Base-by-base conservation (phyloP, 2,329 filamentous ascomycete genomes). In the Penicillium sp. region DNA sequence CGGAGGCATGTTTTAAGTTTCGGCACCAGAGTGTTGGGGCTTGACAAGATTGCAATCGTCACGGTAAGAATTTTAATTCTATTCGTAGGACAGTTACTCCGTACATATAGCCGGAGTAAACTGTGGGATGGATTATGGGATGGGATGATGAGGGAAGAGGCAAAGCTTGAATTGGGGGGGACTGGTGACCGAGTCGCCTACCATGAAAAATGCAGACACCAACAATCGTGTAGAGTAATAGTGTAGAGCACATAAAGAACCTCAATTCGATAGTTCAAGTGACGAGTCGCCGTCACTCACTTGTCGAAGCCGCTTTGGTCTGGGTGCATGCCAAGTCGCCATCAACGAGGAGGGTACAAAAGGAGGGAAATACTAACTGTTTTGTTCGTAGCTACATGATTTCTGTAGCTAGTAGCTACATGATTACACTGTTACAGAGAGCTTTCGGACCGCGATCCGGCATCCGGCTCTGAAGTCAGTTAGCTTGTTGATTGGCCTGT, bases 1-100 rank as follows among this genome's bases (percentile, higher is more conserved):
- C 57, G 51, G 59, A 51, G 43, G 25, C 34, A 45, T 20, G 47
- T 53, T 58, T 58, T 34, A 49, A 28, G 57, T 57, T 52, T 34
- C 17, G 11, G 54, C 43, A 39, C 34, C 49, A 45, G 38, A 15
- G 39, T 41, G 41, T 43, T 28, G 38, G 52, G 52, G 52, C 52
- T 45, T 34, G 41, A 22, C 47, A 35, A 49, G 31, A 49, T 49
- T 49, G 47, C 31, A 49, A 49, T 49, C 47, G 31, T 10, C 47
- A 20, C 15, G 22, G 7, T 28, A 47, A 31, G 7, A 31, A 47
- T 35, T 10, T 25, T 14, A 35, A 49, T 22, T 15, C 47, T 34
- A 35, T 22, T 20, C n/a, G 12, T 49, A n/a, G 22, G 43, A 14
- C 43, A 10, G 22, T 22, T 22, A 4, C 22, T 22, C 22, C 6